phyloP scores from a whole-genome alignment of 768 basidiomycete genomes.

The Tephrocybe sp. region DNA sequence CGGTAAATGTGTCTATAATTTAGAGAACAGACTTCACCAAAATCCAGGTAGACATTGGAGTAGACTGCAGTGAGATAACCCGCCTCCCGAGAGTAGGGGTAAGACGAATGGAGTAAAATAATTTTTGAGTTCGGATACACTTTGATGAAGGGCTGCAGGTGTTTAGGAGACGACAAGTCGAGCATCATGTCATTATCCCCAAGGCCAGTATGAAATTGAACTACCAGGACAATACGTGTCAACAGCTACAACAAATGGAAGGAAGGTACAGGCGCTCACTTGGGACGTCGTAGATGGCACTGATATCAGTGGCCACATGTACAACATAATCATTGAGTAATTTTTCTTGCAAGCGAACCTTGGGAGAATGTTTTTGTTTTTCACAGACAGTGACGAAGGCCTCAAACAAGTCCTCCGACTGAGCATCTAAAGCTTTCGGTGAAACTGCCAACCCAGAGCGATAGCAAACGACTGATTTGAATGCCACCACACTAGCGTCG shows the following conservation, averaged over 20 bases:
- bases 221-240: slow-evolving; percentile 32
- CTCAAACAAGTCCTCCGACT: slow-evolving; percentile 28
- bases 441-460: slow-evolving; percentile 69
- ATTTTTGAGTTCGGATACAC: slow-evolving; percentile 59
- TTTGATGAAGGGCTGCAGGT: slow-evolving; percentile 68
- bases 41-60: slow-evolving; percentile 74
- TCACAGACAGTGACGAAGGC: slow-evolving; percentile 33
- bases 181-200: slow-evolving; percentile 74
- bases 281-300: slow-evolving; percentile 55
- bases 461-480: slow-evolving; percentile 80
- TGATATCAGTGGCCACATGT: slow-evolving; percentile 50
- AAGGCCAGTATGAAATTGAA: slow-evolving; percentile 84
- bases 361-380: slow-evolving; percentile 21
- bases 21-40: slow-evolving; percentile 55
- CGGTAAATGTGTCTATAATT: neutral
- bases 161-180: slow-evolving; percentile 57
- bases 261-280: slow-evolving; percentile 39
- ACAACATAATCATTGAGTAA: slow-evolving; percentile 69
- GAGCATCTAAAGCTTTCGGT: slow-evolving; percentile 16
- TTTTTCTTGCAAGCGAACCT: slow-evolving; percentile 60
- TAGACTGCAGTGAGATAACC: slow-evolving; percentile 76
- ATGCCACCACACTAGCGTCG: slow-evolving; percentile 56
- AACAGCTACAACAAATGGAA: neutral
- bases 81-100: slow-evolving; percentile 77
- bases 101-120: slow-evolving; percentile 74